Base-by-base conservation (phyloP, 768 basidiomycete genomes). In the Chalciporus chontae region DNA sequence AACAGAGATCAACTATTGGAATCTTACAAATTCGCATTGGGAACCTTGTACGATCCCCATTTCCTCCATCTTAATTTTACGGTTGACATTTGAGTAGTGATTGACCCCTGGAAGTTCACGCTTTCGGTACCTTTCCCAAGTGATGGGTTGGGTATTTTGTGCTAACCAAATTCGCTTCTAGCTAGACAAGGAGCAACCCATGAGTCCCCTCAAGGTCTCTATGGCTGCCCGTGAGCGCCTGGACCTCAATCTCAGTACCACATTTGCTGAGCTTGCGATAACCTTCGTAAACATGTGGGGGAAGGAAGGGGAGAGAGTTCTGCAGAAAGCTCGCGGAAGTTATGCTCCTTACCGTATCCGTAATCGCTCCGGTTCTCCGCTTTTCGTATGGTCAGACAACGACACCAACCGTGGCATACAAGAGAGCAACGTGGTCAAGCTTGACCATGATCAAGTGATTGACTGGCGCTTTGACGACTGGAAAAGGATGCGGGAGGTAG, bases 381-480 rank as follows among this genome's bases (percentile, higher is more conserved):
- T 99, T 36, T 77, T 84, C 27, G 70, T 99, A 9, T 94, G 92
- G 91, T 83, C 92, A 3, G 93, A 95, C 56, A 65, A 77, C 17
- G 87, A 90, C 42, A 78, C 78, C 31, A 77, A 59, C 56, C 56
- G 66, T 21, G 71, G 69, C 47, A 65, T 70, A 13, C 77, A 76
- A 40, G 78, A 81, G 50, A 64, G 72, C 3, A 73, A 74, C 26
- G 72, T 77, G 26, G 74, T 83, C 38, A 80, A 83, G 58, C 71
- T 99, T 32, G 71, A 80, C 17, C 79, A 92, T 55, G 86, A 87
- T 32, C 78, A 90, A 60, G 82, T 77, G 8, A 73, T 90, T 4
- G 94, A 97, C 49, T 98, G 96, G 96, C 78, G 96, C 48, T 97
- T 98, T 60, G 94, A 97, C 63, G 94, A 98, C 61, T 93, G 92